Evolutionary conservation across 805 yeast species (phyloP), one percentile per base, ranked within the genome.

Genomic region (Yamadazyma phyllophila): DNA sequence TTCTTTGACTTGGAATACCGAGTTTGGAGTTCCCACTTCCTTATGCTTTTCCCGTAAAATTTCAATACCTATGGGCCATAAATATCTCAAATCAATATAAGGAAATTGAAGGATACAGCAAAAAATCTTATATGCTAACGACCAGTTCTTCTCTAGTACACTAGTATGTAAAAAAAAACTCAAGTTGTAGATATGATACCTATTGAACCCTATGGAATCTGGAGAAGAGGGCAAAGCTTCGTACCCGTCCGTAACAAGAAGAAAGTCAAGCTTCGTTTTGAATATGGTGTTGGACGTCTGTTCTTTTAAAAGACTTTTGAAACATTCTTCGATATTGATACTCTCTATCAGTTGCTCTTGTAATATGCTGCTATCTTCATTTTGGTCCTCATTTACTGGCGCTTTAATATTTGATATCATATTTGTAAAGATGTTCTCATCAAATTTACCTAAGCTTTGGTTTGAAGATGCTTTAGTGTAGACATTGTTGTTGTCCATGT

Each of bases 61-160:
- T 48, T 80, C 83, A 4, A 80, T 60, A 0, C 86, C 90, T 0
- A 83, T 31, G 0, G 85, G 77, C 91, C 91, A 85, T 9, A 83
- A 56, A 2, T 75, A 62, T 44, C 81, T 65, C 5, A 83, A 58
- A 56, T 85, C 88, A 9, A 78, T 69, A 1, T 60, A 59, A 1
- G 76, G 76, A 1, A 77, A 53, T 42, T 84, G 59, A 2, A 81
- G 57, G 16, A 85, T 57, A 1, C 79, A 43, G 8, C 78, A 59
- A 51, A 81, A 80, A 7, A 80, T 62, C 44, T 71, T 71, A 53
- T 78, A 81, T 0, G 87, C 85, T 12, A 67, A 37, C 5, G 58
- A 53, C 89, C 89, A 85, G 7, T 81, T 72, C 26, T 66, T 57
- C 31, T 71, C 62, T 35, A 77, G 54, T 3, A 85, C 57, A 45